Base-by-base conservation (phyloP, 2,329 filamentous ascomycete species). In the Trichoderma gracile region DNA sequence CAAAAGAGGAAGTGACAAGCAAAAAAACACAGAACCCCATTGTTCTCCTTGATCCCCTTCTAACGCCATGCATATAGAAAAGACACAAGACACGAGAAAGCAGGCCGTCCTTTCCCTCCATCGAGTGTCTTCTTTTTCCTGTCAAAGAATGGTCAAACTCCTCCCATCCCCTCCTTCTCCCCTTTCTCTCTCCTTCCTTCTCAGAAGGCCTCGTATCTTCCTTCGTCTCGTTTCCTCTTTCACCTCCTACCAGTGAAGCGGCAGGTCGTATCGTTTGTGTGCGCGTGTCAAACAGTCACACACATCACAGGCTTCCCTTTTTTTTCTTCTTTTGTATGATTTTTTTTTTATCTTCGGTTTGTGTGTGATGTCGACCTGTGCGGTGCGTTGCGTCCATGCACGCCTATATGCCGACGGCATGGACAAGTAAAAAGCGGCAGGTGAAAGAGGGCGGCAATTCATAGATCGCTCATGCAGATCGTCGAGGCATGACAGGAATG, bases 381-480 rank as follows among this genome's bases (percentile, higher is more conserved):
- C 12, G 12, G 10, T 38, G 23, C 42, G 42, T 50, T 47, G 25
- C 17, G 25, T 30, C 50, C 43, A 55, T 42, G 50, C 50, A 45
- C 56, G 47, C 42, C 49, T 65, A 56, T 65, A 59, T 65, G 58
- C 59, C 58, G 42, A 61, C 53, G 54, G 60, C 67, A 62, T 68
- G 53, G 55, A 67, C 27, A 62, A 67, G 63, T 3, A 38, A 38
- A 38, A 38, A 9, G 12, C 12, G 66, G 66, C 68, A 5, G 64
- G 66, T 66, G 33, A 38, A 67, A 19, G 65, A 66, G 64, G 67
- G 66, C 66, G 68, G 68, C 69, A 71, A 71, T 72, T 78, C 77
- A 71, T 81, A 80, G 77, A 81, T 82, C 75, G 76, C 78, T 79
- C 78, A 78, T 81, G 80, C 79, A 80, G 73, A 82, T 81, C 79